These are phyloP conservation scores for Botrytis deweyae DNA, from an alignment of 2,329 filamentous ascomycete species.

Conservation along the genomic window DNA sequence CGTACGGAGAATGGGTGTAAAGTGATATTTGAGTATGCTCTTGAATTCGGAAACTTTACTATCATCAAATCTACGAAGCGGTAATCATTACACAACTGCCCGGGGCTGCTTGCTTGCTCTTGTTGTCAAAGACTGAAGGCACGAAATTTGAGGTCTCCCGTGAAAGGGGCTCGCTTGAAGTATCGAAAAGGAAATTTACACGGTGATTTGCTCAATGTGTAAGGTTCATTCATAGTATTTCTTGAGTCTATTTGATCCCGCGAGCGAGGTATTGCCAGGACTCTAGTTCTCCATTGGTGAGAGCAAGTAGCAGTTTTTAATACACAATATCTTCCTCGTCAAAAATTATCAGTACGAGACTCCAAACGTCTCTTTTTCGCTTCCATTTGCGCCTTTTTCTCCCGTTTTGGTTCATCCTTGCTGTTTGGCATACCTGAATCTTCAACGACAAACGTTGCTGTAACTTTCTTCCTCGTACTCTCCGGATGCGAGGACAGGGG, in stretches of 20 bases:
- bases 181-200: background rate
- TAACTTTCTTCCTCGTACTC: background rate
- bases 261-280: background rate
- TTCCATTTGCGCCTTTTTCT: slow-evolving; percentile 13
- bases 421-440: background rate
- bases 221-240: background rate
- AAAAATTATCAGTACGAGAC: slow-evolving; percentile 14
- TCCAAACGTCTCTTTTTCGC: slow-evolving; percentile 7
- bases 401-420: background rate
- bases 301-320: background rate
- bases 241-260: background rate
- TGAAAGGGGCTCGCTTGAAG: background rate
- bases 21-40: background rate
- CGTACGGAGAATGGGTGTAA: background rate
- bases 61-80: background rate
- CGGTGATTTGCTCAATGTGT: background rate
- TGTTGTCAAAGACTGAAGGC: background rate
- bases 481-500: background rate
- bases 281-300: background rate
- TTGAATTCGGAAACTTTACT: no score
- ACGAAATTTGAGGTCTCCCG: background rate
- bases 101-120: background rate
- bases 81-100: background rate
- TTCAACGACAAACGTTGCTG: background rate
- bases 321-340: background rate